A percentile compares a stretch with the other conserved stretches of the same genome.
Conservation (phyloP, 2,329 filamentous ascomycete genomes). For the Didymosphaeria variabile region DNA sequence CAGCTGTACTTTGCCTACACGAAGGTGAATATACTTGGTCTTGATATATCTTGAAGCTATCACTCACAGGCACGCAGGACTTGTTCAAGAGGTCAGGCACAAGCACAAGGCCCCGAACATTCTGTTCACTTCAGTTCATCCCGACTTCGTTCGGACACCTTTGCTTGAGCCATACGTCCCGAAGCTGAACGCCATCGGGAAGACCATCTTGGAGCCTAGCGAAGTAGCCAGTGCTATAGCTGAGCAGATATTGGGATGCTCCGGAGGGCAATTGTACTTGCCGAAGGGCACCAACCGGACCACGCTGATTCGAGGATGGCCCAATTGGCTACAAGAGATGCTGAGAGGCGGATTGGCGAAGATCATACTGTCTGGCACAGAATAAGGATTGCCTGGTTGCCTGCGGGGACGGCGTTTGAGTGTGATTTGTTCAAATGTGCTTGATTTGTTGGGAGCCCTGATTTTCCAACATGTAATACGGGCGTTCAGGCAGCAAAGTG, state of each 20-base stretch:
- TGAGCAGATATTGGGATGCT: conserved; percentile 50
- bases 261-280: conserved; percentile 53
- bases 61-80: conserved; percentile 53
- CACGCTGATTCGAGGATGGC: conserved; percentile 54
- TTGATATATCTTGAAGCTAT: conserved; percentile 31
- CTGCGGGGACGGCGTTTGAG: conserved; percentile 5
- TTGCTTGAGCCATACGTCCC: conserved; percentile 46
- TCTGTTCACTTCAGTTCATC: conserved; percentile 55
- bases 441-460: background rate
- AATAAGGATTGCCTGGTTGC: conserved; percentile 8
- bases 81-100: conserved; percentile 52
- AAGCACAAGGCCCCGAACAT: conserved; percentile 52
- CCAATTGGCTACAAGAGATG: conserved; percentile 59
- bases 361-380: conserved; percentile 24
- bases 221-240: conserved; percentile 53
- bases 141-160: conserved; percentile 53
- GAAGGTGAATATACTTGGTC: conserved; percentile 48
- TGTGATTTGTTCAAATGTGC: background rate
- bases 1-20: conserved; percentile 62
- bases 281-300: conserved; percentile 32
- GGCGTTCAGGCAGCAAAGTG: background rate
- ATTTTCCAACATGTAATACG: background rate
- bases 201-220: conserved; percentile 48
- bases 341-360: conserved; percentile 32
- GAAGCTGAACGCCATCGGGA: conserved; percentile 42